Base-by-base conservation (phyloP, 768 basidiomycete species). In the Tylopilus sp. region DNA sequence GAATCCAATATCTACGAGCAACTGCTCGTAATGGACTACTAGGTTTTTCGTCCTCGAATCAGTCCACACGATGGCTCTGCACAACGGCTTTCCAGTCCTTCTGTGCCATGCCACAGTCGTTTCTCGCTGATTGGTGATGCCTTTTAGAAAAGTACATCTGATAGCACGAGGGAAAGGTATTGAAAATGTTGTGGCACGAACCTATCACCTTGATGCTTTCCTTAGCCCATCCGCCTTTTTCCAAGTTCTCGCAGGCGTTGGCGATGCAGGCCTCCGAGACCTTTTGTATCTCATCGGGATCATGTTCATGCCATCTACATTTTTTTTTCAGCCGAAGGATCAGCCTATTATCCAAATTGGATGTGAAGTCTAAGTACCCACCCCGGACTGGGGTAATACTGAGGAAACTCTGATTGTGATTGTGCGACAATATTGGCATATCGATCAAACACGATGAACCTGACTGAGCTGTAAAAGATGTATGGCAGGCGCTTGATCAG, bases 301-400 rank as follows among this genome's bases (percentile, higher is more conserved):
- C 87, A 69, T 98, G 97, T 56, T 95, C 93, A 67, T 98, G 95
- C 95, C 95, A 98, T 61, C 94, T 88, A 50, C n/a, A n/a, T n/a
- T n/a, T n/a, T n/a, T n/a, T n/a, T 31, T 12, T 43, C 26, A 3
- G 21, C 47, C 23, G 21, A 30, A 23, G 47, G 6, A 40, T 53
- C 10, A 47, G n/a, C 21, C n/a, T 1, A 41, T 21, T 1, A 41
- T 39, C 18, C 38, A 21, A 39, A n/a, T 40, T 17, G 9, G 40
- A 22, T 30, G 42, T 23, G 18, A 42, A 48, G 38, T n/a, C 22
- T 22, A 3, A 11, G 30, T 31, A 58, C 77, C 58, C 51, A 86
- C 85, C 91, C 91, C 3, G 94, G 90, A 64, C 90, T 77, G 4
- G 89, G 89, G 62, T 92, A 92, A 69, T 95, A 92, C 65, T 98